Base-by-base conservation (phyloP, 306 rosid genomes). In the Myrica gale region DNA sequence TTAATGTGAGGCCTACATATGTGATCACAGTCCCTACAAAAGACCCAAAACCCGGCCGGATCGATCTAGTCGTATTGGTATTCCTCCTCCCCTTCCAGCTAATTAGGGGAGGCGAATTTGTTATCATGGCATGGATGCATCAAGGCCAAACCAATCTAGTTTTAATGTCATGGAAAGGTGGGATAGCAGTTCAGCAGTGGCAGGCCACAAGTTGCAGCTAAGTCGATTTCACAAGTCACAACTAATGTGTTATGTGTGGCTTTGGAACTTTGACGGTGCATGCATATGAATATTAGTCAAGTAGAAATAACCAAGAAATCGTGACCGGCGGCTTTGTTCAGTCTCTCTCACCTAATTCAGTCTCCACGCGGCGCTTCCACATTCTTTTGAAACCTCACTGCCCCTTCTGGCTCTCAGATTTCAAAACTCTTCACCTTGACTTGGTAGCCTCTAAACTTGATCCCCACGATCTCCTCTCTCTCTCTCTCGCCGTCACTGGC, bases 301-400 rank as follows among this genome's bases (percentile, higher is more conserved):
- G 3, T 0, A 50, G 83, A 82, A 78, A 68, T 58, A 53, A 77
- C 50, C 47, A 46, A 9, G 69, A 79, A 15, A 68, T n/a, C 26
- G 15, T 70, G 52, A 71, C 56, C 82, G 86, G 84, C 88, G 72
- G 76, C 84, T 10, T 32, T 69, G 32, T 62, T 76, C 74, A 77
- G 21, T 56, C 11, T 71, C 45, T 17, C 69, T 68, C 71, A 72
- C 87, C 85, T 41, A 85, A 72, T 78, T 68, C 10, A 60, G 12
- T 47, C 61, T 61, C 84, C 88, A 75, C 84, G 76, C 82, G 83
- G 82, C 88, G 44, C 32, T 60, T 63, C 26, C 26, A 23, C 26
- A 23, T 23, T 23, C 26, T 23, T 23, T 21, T 21, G 74, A 60
- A 60, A 60, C 5, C 43, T 60, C 66, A 11, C 10, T 4, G 67